Conservation (phyloP, 192 early-diverging fungal genomes). For the Coemansia sp. region DNA sequence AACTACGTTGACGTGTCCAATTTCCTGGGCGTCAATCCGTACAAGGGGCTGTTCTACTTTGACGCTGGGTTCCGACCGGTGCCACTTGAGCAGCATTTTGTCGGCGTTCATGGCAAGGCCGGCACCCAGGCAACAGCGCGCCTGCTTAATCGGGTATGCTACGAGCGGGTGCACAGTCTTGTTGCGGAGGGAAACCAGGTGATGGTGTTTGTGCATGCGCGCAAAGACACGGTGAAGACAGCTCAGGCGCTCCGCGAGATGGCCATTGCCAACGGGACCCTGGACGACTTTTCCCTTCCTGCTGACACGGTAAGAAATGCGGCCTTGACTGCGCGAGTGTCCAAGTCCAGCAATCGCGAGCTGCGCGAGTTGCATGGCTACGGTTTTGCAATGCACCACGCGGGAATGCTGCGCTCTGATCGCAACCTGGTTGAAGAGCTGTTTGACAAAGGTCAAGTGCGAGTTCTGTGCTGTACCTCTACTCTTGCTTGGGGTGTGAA, state of each 20-base stretch:
- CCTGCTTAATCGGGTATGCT: conserved; percentile 82
- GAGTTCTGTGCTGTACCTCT: conserved; percentile 93
- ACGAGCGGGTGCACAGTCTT: conserved; percentile 73
- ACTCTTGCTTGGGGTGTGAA: conserved; percentile 99
- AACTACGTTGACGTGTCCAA: conserved; percentile 95
- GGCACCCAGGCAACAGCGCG: conserved; percentile 62
- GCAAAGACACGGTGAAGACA: conserved; percentile 97
- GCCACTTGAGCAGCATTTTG: conserved; percentile 94
- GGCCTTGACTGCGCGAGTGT: conserved; percentile 61
- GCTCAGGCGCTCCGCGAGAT: conserved; percentile 77
- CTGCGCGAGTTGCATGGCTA: conserved; percentile 78
- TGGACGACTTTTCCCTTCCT: conserved; percentile 31
- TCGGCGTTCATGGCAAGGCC: conserved; percentile 87
- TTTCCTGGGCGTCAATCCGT: conserved; percentile 91
- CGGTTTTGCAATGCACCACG: conserved; percentile 96
- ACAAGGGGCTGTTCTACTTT: conserved; percentile 95
- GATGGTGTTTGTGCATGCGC: conserved; percentile 99
- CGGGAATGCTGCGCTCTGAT: conserved; percentile 91
- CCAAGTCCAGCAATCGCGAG: conserved; percentile 78
- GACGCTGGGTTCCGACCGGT: conserved; percentile 93
- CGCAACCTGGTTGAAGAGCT: conserved; percentile 81
- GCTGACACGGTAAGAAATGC: conserved; percentile 54
- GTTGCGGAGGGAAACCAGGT: conserved; percentile 91
- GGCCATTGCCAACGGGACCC: conserved; percentile 62
- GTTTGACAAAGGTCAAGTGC: conserved; percentile 80